These are phyloP conservation scores for Laburnicola sp. DNA, from an alignment of 2,329 filamentous ascomycete genomes.

Conservation along the genomic window DNA sequence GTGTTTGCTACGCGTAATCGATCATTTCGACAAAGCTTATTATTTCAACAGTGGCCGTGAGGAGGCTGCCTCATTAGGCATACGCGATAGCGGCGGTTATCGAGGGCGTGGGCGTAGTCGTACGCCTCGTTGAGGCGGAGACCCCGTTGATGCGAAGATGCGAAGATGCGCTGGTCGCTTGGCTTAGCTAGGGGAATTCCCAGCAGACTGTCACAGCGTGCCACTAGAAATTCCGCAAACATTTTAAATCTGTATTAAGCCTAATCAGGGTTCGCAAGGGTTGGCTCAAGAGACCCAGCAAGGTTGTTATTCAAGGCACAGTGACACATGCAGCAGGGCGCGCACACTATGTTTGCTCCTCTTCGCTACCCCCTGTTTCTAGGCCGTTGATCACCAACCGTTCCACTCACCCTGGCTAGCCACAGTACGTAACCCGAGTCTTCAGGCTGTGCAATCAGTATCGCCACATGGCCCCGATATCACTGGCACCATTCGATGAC, in stretches of 20 bases:
- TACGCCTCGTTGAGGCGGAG: no score
- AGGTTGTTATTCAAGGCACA: neutral
- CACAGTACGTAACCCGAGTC: no score
- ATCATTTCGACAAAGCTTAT: neutral
- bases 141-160: no score
- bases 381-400: neutral
- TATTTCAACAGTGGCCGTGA: neutral
- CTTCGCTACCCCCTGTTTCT: neutral
- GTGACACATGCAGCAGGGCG: neutral
- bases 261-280: no score
- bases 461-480: neutral
- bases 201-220: no score
- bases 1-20: neutral
- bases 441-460: no score
- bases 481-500: neutral
- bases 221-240: no score
- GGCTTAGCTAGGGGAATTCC: no score
- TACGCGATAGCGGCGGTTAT: neutral
- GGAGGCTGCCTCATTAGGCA: no score
- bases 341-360: neutral
- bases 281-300: neutral
- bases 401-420: no score
- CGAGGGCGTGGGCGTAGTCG: neutral
- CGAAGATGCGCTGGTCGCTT: no score
- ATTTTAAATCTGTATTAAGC: no score